Evolutionary conservation across 129 eudicot species (phyloP), one percentile per base, ranked within the genome.

Genomic region (Arctium minus): DNA sequence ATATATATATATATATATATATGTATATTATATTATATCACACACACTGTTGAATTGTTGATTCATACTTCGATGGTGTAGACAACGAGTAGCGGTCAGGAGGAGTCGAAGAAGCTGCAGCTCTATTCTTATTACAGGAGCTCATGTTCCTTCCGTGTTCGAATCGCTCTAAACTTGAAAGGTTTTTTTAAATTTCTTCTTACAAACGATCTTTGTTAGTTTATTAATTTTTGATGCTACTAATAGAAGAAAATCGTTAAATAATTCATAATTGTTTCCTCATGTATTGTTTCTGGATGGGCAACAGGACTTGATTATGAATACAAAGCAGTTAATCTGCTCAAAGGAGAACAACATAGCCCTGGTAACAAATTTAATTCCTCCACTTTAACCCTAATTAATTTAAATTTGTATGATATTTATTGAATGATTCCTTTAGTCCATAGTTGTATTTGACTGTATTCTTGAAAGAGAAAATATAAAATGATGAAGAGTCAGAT

Each of bases 141-240:
- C 81, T 92, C 98, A 29, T 92, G 94, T 77, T 87, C 98, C 81
- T 87, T 77, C 48, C 94, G 98, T n/a, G 94, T 94, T 39, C 98
- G 98, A 8, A 94, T 94, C 44, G 98, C 92, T 86, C 91, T 94
- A 73, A 90, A 92, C 82, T 85, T 94, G 60, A 94, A 94, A 90
- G 94, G 98, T 94, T 11, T 39, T 31, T 37, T 38, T 40, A 9
- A 33, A 6, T 31, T 72, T 72, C 11, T 35, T 12, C 75, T 4
- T 72, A 17, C 65, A 15, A 53, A 53, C 65, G 65, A 53, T 53
- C 65, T 72, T 17, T 71, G 29, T 71, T 2, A 6, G 18, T 36
- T 36, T 6, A 64, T 36, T 72, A 72, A 35, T 72, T 72, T 7
- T 60, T 36, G 65, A 39, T 68, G 44, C 82, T 62, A 36, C 30